Evolutionary conservation across 805 yeast genomes (phyloP).

Genomic region (Ogataea ramenticola): DNA sequence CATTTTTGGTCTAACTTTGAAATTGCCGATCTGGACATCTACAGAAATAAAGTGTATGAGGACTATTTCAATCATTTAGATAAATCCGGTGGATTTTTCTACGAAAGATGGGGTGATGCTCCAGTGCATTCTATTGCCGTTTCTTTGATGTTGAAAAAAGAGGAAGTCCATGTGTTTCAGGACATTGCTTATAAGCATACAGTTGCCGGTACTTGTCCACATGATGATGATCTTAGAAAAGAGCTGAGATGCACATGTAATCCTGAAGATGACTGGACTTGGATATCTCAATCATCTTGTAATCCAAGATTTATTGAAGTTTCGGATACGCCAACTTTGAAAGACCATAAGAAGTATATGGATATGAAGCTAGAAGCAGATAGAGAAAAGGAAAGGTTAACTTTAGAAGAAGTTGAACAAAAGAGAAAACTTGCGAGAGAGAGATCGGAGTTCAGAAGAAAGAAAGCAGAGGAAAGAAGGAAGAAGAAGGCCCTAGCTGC

Average conservation of each 20-base stretch:
- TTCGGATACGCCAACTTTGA: constrained; percentile 12
- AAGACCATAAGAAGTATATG: constrained; percentile 17
- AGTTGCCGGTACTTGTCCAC: constrained; percentile 76
- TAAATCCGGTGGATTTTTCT: constrained; percentile 67
- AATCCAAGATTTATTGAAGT: constrained; percentile 19
- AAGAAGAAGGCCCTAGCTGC: constrained; percentile 10
- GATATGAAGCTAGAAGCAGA: constrained; percentile 7
- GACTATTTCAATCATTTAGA: constrained; percentile 60
- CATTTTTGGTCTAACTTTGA: constrained; percentile 84
- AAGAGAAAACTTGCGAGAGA: constrained; percentile 11
- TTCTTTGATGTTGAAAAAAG: constrained; percentile 42
- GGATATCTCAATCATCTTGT: constrained; percentile 29
- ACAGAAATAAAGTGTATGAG: constrained; percentile 49
- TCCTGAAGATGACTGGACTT: constrained; percentile 62
- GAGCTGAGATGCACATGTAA: constrained; percentile 66
- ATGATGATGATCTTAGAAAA: constrained; percentile 47
- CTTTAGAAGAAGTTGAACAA: constrained; percentile 6
- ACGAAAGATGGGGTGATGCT: constrained; percentile 88
- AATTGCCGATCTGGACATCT: constrained; percentile 62
- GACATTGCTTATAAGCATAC: constrained; percentile 79
- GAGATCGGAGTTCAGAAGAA: constrained; percentile 15
- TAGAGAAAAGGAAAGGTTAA: constrained; percentile 4
- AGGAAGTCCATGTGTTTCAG: constrained; percentile 65
- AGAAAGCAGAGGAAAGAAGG: constrained; percentile 16
- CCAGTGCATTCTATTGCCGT: constrained; percentile 43